A percentile compares a stretch with the other conserved stretches of the same genome.
Conservation (phyloP, 2,329 filamentous ascomycete genomes). For the Botryotinia globosa region DNA sequence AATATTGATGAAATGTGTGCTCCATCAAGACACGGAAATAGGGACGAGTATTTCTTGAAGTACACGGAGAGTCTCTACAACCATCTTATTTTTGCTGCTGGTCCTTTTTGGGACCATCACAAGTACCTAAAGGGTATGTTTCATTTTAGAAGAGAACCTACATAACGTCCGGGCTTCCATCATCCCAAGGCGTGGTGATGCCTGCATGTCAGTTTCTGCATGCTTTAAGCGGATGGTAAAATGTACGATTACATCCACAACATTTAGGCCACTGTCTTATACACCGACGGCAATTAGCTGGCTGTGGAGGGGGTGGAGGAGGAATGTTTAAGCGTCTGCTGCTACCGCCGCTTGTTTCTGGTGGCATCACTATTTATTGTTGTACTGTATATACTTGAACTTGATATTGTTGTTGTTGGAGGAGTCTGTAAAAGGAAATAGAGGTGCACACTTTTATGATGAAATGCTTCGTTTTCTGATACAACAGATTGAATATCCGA, state of each 20-base stretch:
- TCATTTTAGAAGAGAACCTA: accelerated
- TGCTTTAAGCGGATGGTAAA: accelerated
- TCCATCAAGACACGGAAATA: background rate
- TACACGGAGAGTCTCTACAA: background rate
- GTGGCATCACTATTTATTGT: background rate
- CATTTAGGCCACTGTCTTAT: accelerated
- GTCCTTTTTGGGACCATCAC: background rate
- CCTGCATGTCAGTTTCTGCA: background rate
- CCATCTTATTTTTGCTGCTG: background rate
- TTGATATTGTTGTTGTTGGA: background rate
- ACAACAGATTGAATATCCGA: background rate
- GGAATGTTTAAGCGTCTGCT: background rate
- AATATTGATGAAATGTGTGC: background rate
- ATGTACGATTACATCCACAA: background rate
- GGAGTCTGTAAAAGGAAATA: no score
- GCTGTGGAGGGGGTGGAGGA: background rate
- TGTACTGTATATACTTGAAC: background rate
- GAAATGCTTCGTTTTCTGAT: background rate
- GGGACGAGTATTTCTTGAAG: background rate
- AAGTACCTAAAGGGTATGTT: background rate
- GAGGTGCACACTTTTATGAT: no score
- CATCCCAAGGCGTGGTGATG: background rate
- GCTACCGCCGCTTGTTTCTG: background rate
- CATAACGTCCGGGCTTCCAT: background rate
- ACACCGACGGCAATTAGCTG: accelerated